Conservation (phyloP, 352 stramenopile species). For the Globisporangium middletonii region DNA sequence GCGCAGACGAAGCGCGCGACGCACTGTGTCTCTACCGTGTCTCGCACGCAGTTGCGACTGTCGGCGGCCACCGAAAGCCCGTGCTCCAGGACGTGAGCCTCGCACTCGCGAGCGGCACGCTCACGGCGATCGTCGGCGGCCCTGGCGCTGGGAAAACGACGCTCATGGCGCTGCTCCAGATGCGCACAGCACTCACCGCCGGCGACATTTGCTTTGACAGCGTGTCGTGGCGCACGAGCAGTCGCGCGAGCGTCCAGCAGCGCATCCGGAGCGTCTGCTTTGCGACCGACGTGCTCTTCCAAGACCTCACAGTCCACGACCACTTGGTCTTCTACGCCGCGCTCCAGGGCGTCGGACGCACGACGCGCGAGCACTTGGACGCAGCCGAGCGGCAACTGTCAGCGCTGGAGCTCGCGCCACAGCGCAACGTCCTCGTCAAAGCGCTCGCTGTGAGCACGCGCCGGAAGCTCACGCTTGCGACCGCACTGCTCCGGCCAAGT, state of each 20-base stretch:
- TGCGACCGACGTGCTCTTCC: constrained; percentile 69
- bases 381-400: constrained; percentile 10
- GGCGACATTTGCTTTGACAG: constrained; percentile 48
- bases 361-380: no score
- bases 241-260: constrained; percentile 25
- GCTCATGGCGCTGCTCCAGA: constrained; percentile 12
- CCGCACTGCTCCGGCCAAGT: constrained; percentile 51
- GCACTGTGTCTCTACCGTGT: constrained; percentile 13
- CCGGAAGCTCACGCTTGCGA: constrained; percentile 77
- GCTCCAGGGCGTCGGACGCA: no score
- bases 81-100: constrained; percentile 14
- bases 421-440: constrained; percentile 25
- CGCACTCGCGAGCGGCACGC: constrained; percentile 6
- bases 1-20: background rate
- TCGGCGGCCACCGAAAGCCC: background rate
- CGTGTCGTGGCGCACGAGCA: constrained; percentile 26
- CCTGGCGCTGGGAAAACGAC: constrained; percentile 10
- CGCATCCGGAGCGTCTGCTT: constrained; percentile 46
- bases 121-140: constrained; percentile 11
- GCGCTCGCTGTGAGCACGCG: constrained; percentile 68
- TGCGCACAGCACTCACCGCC: constrained; percentile 19
- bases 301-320: no score
- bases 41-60: constrained; percentile 2
- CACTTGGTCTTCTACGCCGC: no score
- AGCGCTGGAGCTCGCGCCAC: constrained; percentile 33